Conservation (phyloP, 1,139 yeast genomes). For the Saccharomyces uvarum region DNA sequence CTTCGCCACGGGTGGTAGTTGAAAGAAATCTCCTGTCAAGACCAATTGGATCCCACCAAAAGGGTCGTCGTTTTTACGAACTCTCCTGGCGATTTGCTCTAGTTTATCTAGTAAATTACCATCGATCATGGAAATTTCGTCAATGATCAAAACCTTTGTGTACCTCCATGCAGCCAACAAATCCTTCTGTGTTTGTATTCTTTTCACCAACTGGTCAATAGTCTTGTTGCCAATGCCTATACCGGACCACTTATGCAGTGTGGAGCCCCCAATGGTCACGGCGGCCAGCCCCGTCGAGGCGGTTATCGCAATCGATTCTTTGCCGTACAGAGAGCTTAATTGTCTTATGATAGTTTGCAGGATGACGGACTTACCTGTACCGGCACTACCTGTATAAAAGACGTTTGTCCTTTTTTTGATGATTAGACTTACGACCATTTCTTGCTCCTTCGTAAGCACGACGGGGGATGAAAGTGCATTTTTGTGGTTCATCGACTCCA, state of each 20-base stretch:
- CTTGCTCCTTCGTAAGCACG: slow-evolving; percentile 44
- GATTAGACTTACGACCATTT: slow-evolving; percentile 44
- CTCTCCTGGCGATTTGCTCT: slow-evolving; percentile 48
- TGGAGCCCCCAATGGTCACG: slow-evolving; percentile 74
- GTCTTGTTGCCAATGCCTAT: slow-evolving; percentile 62
- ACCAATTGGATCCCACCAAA: slow-evolving; percentile 82
- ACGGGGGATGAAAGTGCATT: slow-evolving; percentile 5
- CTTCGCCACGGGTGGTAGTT: slow-evolving; percentile 70
- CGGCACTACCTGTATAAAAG: slow-evolving; percentile 76
- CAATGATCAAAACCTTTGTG: slow-evolving; percentile 61
- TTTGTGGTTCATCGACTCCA: slow-evolving; percentile 1
- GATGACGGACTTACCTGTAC: slow-evolving; percentile 79
- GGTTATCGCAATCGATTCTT: slow-evolving; percentile 60
- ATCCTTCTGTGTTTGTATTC: slow-evolving; percentile 41
- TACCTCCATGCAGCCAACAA: slow-evolving; percentile 49
- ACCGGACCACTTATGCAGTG: slow-evolving; percentile 71
- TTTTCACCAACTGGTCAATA: slow-evolving; percentile 38
- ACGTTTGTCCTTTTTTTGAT: slow-evolving; percentile 44
- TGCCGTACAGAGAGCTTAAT: slow-evolving; percentile 38
- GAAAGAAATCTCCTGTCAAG: slow-evolving; percentile 78
- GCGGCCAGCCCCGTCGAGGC: slow-evolving; percentile 95
- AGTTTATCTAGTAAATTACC: slow-evolving; percentile 59
- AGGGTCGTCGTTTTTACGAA: slow-evolving; percentile 43
- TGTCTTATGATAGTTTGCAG: slow-evolving; percentile 49
- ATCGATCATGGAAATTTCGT: slow-evolving; percentile 80